Base-by-base conservation (phyloP, 352 stramenopile genomes). In the Globisporangium okanoganense region DNA sequence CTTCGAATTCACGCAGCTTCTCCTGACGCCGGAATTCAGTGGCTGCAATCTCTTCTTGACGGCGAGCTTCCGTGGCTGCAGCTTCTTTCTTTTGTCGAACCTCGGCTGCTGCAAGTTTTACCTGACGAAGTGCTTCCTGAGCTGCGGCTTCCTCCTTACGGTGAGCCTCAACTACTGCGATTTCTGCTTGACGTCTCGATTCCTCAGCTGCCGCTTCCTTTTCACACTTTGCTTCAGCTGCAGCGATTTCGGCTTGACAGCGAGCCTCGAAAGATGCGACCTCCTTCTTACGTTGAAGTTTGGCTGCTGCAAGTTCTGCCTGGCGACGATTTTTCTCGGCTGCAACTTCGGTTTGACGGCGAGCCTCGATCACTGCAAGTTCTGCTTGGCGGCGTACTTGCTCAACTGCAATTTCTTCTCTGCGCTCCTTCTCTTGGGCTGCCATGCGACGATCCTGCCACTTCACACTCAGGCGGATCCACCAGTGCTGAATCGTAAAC, bases 401-500 rank as follows among this genome's bases (percentile, higher is more conserved):
- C 10, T 49, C 20, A 4, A 8, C 20, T 33, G 35, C 56, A 29
- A 61, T 27, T 44, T 27, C 56, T 20, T 43, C 20, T 58, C 40
- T 20, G 12, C 36, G 58, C 52, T 44, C 41, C 29, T 65, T 64
- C n/a, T 68, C 59, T 43, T 79, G 59, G 12, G 43, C 62, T n/a
- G 59, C 35, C 20, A 59, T 58, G 12, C 62, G 51, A 24, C 66
- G 71, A 25, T 70, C 63, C 9, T 66, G 54, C 73, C 72, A 76
- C 43, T 80, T 75, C 10, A 66, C 73, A 49, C 66, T 71, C 35
- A 82, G 35, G 12, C 43, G 56, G 33, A 74, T 18, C 78, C 78
- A 87, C 70, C 76, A 85, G 12, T 76, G 50, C 33, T 85, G 73
- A 10, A 80, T n/a, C 18, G 45, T 40, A 20, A 67, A 54, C 14